Percentiles rank a stretch among this genome's conserved stretches.
Conservation (phyloP, 345 rosid species). For the Boechera retrofracta region DNA sequence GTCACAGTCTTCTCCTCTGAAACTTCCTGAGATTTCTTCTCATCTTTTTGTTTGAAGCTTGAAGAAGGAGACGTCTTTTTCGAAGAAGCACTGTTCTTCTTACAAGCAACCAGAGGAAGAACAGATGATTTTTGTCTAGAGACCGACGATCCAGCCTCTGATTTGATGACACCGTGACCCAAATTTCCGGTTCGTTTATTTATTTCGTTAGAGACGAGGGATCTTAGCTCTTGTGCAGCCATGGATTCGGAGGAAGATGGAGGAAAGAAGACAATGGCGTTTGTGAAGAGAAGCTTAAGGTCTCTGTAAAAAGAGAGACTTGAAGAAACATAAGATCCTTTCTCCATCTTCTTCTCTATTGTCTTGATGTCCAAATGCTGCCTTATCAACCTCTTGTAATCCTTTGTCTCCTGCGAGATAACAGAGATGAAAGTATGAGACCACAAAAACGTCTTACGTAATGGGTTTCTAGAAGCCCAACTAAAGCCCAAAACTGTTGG, state of each 20-base stretch:
- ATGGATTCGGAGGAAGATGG: slow-evolving; percentile 51
- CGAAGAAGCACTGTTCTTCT: slow-evolving; percentile 57
- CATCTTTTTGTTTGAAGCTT: slow-evolving; percentile 43
- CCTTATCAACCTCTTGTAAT: slow-evolving; percentile 55
- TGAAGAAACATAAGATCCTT: slow-evolving; percentile 56
- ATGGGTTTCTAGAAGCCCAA: slow-evolving; percentile 29
- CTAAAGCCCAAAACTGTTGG: slow-evolving; percentile 27
- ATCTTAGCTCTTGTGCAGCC: slow-evolving; percentile 61
- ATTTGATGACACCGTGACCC: slow-evolving; percentile 15
- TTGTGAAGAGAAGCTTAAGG: slow-evolving; percentile 70
- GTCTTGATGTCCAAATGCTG: slow-evolving; percentile 71
- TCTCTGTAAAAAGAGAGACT: slow-evolving; percentile 61
- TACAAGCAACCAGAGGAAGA: slow-evolving; percentile 60
- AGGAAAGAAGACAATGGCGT: slow-evolving; percentile 68
- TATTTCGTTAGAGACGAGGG: slow-evolving; percentile 49
- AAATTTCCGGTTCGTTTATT: slow-evolving; percentile 39
- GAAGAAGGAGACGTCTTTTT: slow-evolving; percentile 51
- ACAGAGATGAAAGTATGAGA: neutral
- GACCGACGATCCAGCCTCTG: slow-evolving; percentile 47
- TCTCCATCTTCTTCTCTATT: slow-evolving; percentile 54
- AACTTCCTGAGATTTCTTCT: slow-evolving; percentile 38
- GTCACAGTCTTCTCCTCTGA: slow-evolving; percentile 54
- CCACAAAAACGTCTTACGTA: neutral
- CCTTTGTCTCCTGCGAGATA: slow-evolving; percentile 48
- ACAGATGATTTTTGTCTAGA: slow-evolving; percentile 51